Conservation (phyloP, 208 protist genomes). For the Trypanosoma caninum region DNA sequence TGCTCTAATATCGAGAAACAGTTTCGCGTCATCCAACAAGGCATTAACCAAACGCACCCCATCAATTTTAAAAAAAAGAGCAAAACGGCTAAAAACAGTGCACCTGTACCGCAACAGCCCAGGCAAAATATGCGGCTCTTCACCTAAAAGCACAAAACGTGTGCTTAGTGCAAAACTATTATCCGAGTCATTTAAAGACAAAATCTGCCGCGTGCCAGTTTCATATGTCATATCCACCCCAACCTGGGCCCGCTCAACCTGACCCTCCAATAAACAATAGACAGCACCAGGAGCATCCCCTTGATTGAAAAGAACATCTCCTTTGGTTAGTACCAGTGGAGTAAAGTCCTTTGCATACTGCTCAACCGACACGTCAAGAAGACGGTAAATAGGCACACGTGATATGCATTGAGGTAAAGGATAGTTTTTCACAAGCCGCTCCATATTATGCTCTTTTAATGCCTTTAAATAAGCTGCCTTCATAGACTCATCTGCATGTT, state of each 20-base stretch:
- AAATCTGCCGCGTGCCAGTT: constrained; percentile 40
- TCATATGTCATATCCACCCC: constrained; percentile 41
- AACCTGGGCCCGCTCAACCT: constrained; percentile 42
- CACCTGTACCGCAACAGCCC: constrained; percentile 69
- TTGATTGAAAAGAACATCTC: constrained; percentile 74
- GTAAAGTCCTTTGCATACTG: constrained; percentile 65
- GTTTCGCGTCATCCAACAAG: constrained; percentile 73
- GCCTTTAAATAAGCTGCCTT: constrained; percentile 42
- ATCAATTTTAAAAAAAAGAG: constrained; percentile 63
- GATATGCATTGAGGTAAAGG: constrained; percentile 33
- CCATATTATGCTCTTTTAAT: constrained; percentile 41
- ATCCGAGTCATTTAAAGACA: constrained; percentile 54
- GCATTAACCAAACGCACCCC: constrained; percentile 73
- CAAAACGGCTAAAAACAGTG: constrained; percentile 62
- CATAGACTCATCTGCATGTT: constrained; percentile 58
- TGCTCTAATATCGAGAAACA: constrained; percentile 61
- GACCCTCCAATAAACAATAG: constrained; percentile 80
- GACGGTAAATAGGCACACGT: constrained; percentile 81
- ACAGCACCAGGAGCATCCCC: constrained; percentile 62
- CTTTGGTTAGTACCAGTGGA: constrained; percentile 58
- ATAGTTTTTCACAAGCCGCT: constrained; percentile 44
- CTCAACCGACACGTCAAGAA: constrained; percentile 29
- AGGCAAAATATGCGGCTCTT: constrained; percentile 81
- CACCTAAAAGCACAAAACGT: constrained; percentile 79
- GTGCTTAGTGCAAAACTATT: constrained; percentile 40